These are phyloP conservation scores for Aspergillus pseudoviridinutans DNA, from an alignment of 2,329 filamentous ascomycete species.

Conservation along the genomic window DNA sequence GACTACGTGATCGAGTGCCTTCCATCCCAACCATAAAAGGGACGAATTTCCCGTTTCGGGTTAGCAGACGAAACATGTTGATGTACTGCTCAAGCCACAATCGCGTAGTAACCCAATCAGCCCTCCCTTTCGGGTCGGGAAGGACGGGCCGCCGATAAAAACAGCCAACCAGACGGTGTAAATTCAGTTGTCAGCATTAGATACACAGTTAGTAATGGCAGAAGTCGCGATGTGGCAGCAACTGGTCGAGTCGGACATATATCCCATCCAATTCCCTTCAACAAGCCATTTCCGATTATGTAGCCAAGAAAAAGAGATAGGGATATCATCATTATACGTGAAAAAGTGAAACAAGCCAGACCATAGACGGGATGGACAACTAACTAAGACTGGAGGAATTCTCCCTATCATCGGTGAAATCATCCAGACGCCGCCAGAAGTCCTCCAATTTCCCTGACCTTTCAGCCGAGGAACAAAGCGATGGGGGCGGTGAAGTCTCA, in stretches of 20 bases:
- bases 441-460: background rate
- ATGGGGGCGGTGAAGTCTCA: background rate
- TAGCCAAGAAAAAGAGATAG: background rate
- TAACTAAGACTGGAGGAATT: conserved; percentile 1
- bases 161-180: background rate
- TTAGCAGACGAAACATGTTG: too few relatives aligned
- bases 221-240: background rate
- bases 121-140: background rate
- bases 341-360: background rate
- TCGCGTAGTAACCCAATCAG: too few relatives aligned
- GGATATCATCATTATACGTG: background rate
- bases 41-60: too few relatives aligned
- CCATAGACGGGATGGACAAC: background rate
- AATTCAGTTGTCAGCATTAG: background rate
- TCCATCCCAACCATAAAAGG: too few relatives aligned
- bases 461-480: background rate
- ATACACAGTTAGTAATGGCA: background rate
- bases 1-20: too few relatives aligned
- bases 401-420: background rate
- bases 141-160: background rate
- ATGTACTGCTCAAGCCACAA: too few relatives aligned
- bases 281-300: background rate
- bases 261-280: too few relatives aligned
- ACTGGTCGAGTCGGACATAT: too few relatives aligned
- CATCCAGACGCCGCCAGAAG: background rate